A percentile compares a stretch with the other conserved stretches of the same genome.
These are phyloP conservation scores for Diphasiastrum complanatum DNA, from an alignment of 83 land plant species.

Conservation along the genomic window DNA sequence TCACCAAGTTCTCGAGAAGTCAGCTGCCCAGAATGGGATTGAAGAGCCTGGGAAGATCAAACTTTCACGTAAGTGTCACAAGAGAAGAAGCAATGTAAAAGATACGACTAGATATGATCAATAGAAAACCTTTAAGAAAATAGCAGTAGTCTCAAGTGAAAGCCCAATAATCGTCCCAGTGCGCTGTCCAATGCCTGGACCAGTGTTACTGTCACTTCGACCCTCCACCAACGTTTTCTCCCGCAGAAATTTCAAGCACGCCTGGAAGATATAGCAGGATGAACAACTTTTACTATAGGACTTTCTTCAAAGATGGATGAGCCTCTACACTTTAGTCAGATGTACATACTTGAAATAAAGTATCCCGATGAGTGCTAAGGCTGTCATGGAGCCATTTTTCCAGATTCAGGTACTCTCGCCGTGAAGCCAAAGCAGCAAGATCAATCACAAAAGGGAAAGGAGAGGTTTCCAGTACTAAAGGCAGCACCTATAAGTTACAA, in stretches of 20 bases:
- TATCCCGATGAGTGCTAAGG: constrained; percentile 46
- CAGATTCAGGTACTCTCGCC: constrained; percentile 50
- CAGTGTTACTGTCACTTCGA: constrained; percentile 26
- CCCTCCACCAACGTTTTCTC: constrained; percentile 45
- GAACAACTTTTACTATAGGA: too few relatives aligned
- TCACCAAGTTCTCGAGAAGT: constrained; percentile 53
- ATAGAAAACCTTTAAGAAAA: constrained; percentile 76
- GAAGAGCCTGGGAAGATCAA: constrained; percentile 54
- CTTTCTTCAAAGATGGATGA: too few relatives aligned
- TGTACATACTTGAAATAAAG: constrained; percentile 61
- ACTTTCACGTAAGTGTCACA: not conserved
- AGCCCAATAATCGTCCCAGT: constrained; percentile 32
- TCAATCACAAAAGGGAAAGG: constrained; percentile 56
- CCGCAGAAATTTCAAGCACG: constrained; percentile 58
- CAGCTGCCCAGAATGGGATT: constrained; percentile 41
- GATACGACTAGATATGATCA: not conserved
- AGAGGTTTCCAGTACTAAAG: constrained; percentile 47
- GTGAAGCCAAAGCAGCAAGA: constrained; percentile 69
- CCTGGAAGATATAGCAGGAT: constrained; percentile 54
- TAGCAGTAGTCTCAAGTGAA: constrained; percentile 48
- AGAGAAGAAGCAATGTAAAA: not conserved
- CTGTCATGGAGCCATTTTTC: constrained; percentile 79
- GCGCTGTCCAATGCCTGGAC: constrained; percentile 26
- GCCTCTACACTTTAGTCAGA: too few relatives aligned
- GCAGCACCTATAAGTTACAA: constrained; percentile 53